Evolutionary conservation across 2,329 filamentous ascomycete species (phyloP).

Genomic region (Leptographium flavum): DNA sequence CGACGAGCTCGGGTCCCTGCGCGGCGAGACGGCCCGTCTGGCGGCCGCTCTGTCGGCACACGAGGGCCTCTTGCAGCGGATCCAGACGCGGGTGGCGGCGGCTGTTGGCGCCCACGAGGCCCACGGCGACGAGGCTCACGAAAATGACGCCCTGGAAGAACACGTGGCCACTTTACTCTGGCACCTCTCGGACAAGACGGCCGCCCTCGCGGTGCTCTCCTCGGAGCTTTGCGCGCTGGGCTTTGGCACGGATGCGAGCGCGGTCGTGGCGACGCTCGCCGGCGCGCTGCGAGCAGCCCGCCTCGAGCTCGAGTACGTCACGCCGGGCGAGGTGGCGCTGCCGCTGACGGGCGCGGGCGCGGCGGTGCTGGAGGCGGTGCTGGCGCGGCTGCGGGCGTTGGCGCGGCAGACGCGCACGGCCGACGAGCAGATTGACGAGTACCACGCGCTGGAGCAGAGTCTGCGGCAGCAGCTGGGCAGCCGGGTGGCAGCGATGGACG

Average conservation of each 20-base stretch:
- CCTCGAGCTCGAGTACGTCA: constrained; percentile 47
- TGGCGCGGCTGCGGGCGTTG: constrained; percentile 34
- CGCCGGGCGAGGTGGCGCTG: constrained; percentile 40
- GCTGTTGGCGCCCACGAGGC: not conserved
- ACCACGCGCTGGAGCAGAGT: constrained; percentile 39
- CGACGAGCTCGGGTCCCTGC: constrained; percentile 32
- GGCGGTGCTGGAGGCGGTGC: constrained; percentile 39
- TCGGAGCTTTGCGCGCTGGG: constrained; percentile 32
- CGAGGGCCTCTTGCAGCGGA: constrained; percentile 23
- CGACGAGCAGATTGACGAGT: constrained; percentile 44
- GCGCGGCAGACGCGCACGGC: constrained; percentile 29
- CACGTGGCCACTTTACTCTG: constrained; percentile 29
- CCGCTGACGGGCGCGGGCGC: constrained; percentile 38
- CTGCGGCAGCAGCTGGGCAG: constrained; percentile 42
- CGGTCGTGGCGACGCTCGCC: constrained; percentile 33
- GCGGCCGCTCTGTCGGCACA: constrained; percentile 33
- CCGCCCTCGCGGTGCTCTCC: constrained; percentile 29
- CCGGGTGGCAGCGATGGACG: constrained; percentile 35
- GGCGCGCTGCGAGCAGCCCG: constrained; percentile 40
- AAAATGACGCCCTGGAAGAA: constrained; percentile 22
- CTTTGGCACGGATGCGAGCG: constrained; percentile 33
- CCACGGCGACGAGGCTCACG: constrained; percentile 4
- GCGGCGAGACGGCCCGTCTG: constrained; percentile 33
- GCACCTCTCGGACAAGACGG: constrained; percentile 32
- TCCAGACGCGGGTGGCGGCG: constrained; percentile 21